Evolutionary conservation across 2,329 filamentous ascomycete genomes (phyloP).

Genomic region (Leptographium flavum): DNA sequence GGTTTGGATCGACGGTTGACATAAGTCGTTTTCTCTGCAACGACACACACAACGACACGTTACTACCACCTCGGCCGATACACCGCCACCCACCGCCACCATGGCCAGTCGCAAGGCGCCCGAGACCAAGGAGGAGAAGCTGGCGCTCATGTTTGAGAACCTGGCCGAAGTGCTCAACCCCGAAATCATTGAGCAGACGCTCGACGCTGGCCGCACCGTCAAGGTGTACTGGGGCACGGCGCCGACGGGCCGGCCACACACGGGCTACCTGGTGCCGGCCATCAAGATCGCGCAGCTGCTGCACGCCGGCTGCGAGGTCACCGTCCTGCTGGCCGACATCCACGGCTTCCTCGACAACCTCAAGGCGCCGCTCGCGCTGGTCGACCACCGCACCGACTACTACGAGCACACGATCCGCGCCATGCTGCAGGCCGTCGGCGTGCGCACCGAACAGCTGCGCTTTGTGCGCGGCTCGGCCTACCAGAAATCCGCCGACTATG

Average conservation of each 20-base stretch:
- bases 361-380: constrained; percentile 79
- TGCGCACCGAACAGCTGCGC: constrained; percentile 62
- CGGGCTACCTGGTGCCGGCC: constrained; percentile 76
- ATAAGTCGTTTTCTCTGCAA: too few species aligned
- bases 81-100: background rate
- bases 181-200: constrained; percentile 65
- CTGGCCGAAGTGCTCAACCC: constrained; percentile 70
- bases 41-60: too few species aligned
- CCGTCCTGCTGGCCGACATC: constrained; percentile 61
- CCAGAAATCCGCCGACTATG: constrained; percentile 59
- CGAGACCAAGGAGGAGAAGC: constrained; percentile 31
- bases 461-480: constrained; percentile 80
- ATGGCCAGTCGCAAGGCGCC: constrained; percentile 9
- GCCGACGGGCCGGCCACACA: constrained; percentile 77
- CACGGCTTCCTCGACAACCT: constrained; percentile 68
- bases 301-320: constrained; percentile 69
- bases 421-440: constrained; percentile 62
- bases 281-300: constrained; percentile 86
- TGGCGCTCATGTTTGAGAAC: constrained; percentile 66
- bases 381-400: constrained; percentile 69
- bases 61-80: too few species aligned
- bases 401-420: constrained; percentile 66
- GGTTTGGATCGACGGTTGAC: too few species aligned
- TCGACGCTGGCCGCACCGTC: constrained; percentile 54
- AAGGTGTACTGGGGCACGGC: constrained; percentile 84